Base-by-base conservation (phyloP, 139 green algal genomes). In the Chlamydomonas sphaeroides region DNA sequence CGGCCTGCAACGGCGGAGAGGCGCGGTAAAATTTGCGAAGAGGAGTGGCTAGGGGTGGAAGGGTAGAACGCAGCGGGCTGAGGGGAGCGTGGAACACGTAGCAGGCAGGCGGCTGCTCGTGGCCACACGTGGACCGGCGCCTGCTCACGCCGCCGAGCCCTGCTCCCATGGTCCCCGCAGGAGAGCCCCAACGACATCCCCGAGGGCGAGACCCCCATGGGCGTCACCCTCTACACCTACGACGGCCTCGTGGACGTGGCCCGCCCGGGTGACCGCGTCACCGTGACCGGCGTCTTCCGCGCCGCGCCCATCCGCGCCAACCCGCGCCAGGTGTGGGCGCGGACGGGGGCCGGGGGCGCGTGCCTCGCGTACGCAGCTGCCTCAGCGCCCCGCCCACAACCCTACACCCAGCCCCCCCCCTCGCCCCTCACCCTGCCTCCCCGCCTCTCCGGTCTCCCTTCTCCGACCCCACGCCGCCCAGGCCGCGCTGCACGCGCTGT, bases 171-270 rank as follows among this genome's bases (percentile, higher is more conserved):
- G n/a, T n/a, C 56, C 53, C 53, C 93, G 88, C 93, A 96, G 90
- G 97, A 99, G 89, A 96, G 92, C 75, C 97, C 97, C 35, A 96
- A 99, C 78, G 91, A 93, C 74, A 98, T 99, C 72, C 97, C 97
- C 14, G 96, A 99, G 87, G 97, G 97, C n/a, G 97, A 99, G 92
- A 99, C 97, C 3, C 97, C 97, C 8, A 95, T 98, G 87, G 95
- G 93, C 23, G 93, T 98, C 7, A 95, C 88, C 65, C 85, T 98
- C 79, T 97, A 96, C 86, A 56, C 74, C 41, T 72, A 81, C 74
- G 74, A 81, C 61, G 53, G 41, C 35, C 74, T 81, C 62, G 93
- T 98, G 75, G 95, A 98, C 75, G 87, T 90, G 32, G 89, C 90
- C 42, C 84, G 87, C 8, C 86, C 89, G 32, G 87, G 88, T 71